A percentile compares a stretch with the other conserved stretches of the same genome.
Conservation (phyloP, 148 eudicot genomes). For the Vaccinium myrtillus region DNA sequence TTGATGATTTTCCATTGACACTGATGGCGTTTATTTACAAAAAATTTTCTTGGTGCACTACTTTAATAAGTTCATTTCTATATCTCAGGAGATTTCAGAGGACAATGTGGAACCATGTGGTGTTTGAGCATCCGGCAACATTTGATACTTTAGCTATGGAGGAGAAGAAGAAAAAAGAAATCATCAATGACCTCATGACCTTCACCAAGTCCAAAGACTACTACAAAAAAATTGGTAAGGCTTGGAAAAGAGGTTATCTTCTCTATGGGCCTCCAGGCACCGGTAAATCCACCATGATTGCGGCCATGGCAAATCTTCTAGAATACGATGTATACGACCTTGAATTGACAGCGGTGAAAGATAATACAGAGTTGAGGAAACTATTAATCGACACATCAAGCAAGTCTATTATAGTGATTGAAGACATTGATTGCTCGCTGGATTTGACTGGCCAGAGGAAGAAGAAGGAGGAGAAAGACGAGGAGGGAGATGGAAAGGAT, state of each 20-base stretch:
- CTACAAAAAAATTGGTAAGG: constrained; percentile 44
- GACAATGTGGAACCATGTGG: constrained; percentile 39
- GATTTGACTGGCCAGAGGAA: constrained; percentile 49
- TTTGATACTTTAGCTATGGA: constrained; percentile 49
- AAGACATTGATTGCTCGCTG: constrained; percentile 61
- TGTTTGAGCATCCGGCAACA: constrained; percentile 53
- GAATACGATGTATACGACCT: constrained; percentile 56
- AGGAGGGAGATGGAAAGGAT: constrained; percentile 15
- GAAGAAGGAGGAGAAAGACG: constrained; percentile 21
- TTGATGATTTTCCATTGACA: no score
- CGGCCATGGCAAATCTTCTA: constrained; percentile 60
- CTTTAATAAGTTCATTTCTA: neutral
- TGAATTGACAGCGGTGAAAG: constrained; percentile 49
- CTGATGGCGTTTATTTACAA: no score
- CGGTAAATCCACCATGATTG: constrained; percentile 62
- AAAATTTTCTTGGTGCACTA: no score
- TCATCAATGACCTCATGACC: constrained; percentile 38
- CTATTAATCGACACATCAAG: constrained; percentile 45
- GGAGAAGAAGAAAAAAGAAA: constrained; percentile 31
- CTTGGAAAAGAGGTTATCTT: constrained; percentile 67
- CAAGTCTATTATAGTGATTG: constrained; percentile 56
- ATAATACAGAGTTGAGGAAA: constrained; percentile 43
- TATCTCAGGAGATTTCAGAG: neutral
- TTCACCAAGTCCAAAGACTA: constrained; percentile 45
- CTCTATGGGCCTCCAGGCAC: constrained; percentile 66